Base-by-base conservation (phyloP, 2,329 filamentous ascomycete genomes). In the Pseudocercospora ulei region DNA sequence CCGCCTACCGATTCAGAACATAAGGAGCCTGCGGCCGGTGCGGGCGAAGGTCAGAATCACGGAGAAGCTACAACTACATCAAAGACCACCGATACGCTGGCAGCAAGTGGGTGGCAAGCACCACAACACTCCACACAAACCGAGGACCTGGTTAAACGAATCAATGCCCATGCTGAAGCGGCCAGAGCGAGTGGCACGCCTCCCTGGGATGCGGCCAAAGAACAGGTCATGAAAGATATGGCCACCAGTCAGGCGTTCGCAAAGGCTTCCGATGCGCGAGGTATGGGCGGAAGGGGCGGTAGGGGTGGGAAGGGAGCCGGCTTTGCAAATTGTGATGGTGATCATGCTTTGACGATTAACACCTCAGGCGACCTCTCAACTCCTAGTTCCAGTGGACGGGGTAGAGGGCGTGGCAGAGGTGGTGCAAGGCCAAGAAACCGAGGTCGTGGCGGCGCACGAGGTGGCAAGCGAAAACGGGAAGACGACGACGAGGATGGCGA, bases 181-280 rank as follows among this genome's bases (percentile, higher is more conserved):
- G 56, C 57, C 18, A 44, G 44, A 36, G 35, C 45, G 3, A 33
- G 18, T 6, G 59, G 61, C 3, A 60, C 59, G 11, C 59, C 63
- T 16, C 64, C 59, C 12, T 67, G 62, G 49, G 64, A 68, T 47
- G 65, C 65, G 9, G 67, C 66, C 44, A 60, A 62, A 35, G 63
- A 65, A 41, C 61, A 65, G 43, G 61, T 69, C 8, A 53, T 68
- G 43, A 62, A 64, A 48, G 62, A 53, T 41, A 67, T 67, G 55
- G 57, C 61, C 20, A 68, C 63, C 8, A 33, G 30, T 20, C 18
- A 33, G 14, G 19, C 30, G 12, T 33, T 33, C 14, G 30, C 30
- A 4, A 33, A 22, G 7, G 18, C 18, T 13, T 20, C 30, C 11
- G 30, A 26, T 30, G 30, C 24, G 11, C 29, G n/a, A 9, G 30